A percentile compares a stretch with the other conserved stretches of the same genome.
These are phyloP conservation scores for Stephania yunnanensis DNA, from an alignment of 164 flowering plant species.

Conservation along the genomic window DNA sequence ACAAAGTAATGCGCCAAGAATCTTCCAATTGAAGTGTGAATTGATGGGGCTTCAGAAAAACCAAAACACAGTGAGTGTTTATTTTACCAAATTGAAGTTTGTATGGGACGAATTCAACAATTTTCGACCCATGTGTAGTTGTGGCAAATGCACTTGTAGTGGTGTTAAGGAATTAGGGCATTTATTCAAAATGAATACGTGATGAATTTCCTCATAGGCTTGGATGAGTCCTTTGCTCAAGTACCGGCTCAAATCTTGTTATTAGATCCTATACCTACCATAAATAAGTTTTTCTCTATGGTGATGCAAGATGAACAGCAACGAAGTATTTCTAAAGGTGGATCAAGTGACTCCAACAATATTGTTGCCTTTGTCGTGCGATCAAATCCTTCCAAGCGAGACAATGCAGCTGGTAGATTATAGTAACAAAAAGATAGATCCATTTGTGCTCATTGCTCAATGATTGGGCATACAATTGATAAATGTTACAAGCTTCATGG, in stretches of 20 bases:
- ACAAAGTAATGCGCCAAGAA: not conserved
- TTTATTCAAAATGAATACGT: not conserved
- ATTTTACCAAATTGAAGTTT: not conserved
- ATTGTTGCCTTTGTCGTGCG: too few relatives aligned
- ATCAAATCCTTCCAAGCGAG: too few relatives aligned
- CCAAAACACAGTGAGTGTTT: not conserved
- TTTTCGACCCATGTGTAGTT: not conserved
- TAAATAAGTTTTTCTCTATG: not conserved
- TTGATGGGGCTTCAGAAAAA: not conserved
- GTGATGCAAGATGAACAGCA: not conserved
- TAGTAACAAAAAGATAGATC: not conserved
- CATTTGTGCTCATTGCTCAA: not conserved
- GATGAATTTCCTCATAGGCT: not conserved
- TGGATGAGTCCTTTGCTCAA: not conserved
- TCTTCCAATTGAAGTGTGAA: not conserved
- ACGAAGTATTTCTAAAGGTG: not conserved
- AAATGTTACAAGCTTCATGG: constrained; percentile 2
- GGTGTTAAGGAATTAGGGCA: not conserved
- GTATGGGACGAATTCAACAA: not conserved
- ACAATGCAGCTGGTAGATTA: not conserved
- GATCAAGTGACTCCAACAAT: too few relatives aligned
- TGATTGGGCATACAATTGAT: not conserved
- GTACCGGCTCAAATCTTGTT: not conserved
- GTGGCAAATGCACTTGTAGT: not conserved
- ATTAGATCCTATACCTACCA: not conserved